A percentile compares a stretch with the other conserved stretches of the same genome.
Evolutionary conservation across 1,284 basidiomycete genomes (phyloP).

Genomic region (Ustilago curta): DNA sequence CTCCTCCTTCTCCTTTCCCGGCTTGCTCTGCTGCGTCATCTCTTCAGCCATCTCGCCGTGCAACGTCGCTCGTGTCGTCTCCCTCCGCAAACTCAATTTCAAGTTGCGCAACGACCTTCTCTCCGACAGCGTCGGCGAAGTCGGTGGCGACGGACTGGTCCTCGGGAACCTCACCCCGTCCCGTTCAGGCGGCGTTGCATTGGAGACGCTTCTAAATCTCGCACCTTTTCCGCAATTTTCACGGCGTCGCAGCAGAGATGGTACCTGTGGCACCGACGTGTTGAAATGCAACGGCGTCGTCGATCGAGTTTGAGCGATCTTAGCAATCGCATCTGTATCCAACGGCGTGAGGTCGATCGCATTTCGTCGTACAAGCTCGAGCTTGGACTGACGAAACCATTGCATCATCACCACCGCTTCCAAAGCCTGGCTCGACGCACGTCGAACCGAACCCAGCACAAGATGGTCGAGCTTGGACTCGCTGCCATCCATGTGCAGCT

Average conservation of each 20-base stretch:
- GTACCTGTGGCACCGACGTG: neutral
- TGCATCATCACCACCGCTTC: conserved; percentile 21
- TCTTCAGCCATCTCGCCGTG: no score
- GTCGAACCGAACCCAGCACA: conserved; percentile 10
- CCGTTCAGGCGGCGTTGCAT: neutral
- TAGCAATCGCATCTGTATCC: no score
- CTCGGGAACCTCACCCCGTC: neutral
- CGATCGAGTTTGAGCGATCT: no score
- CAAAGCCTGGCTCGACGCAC: conserved; percentile 1
- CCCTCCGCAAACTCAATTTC: neutral
- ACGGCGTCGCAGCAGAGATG: neutral
- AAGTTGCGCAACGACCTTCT: neutral
- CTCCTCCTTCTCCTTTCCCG: no score
- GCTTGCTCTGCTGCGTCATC: no score
- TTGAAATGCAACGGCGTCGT: neutral
- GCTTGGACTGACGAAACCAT: conserved; percentile 22
- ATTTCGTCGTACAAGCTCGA: conserved; percentile 2
- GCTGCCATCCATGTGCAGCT: neutral
- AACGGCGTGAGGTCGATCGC: neutral
- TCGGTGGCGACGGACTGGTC: neutral
- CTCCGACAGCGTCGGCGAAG: neutral
- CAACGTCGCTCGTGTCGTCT: no score
- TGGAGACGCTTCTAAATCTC: neutral
- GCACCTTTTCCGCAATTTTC: neutral
- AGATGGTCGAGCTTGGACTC: conserved; percentile 14